These are phyloP conservation scores for Aegilops speltoides DNA, from an alignment of 176 grass and related monocot species.

Conservation along the genomic window DNA sequence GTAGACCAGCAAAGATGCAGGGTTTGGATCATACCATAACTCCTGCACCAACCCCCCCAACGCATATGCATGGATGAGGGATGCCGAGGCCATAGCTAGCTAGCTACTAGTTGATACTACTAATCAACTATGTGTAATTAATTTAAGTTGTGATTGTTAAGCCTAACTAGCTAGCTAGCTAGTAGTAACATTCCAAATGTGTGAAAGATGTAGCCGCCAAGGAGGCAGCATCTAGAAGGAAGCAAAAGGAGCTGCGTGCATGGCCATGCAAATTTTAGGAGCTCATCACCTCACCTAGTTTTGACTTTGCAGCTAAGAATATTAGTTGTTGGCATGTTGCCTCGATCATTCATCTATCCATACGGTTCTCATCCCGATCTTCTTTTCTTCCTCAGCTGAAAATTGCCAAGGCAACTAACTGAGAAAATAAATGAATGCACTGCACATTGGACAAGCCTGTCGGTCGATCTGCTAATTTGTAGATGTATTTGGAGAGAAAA, in stretches of 20 bases:
- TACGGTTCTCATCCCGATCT: background rate
- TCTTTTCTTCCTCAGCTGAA: slow-evolving; percentile 13
- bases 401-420: slow-evolving; percentile 40
- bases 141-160: background rate
- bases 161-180: background rate
- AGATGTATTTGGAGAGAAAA: slow-evolving; percentile 22
- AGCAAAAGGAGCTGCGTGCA: background rate
- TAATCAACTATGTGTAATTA: background rate
- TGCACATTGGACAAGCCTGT: slow-evolving; percentile 7
- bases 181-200: background rate
- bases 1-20: slow-evolving; percentile 1
- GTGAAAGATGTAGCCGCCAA: slow-evolving; percentile 5
- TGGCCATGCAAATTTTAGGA: background rate
- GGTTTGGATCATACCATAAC: background rate
- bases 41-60: slow-evolving; percentile 1
- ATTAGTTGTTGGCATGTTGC: slow-evolving; percentile 31
- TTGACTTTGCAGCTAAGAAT: slow-evolving; percentile 40
- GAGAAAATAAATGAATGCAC: background rate
- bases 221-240: background rate
- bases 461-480: slow-evolving; percentile 10
- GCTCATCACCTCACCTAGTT: background rate
- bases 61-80: background rate
- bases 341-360: background rate
- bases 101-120: background rate
- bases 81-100: background rate